Conservation (phyloP, 768 basidiomycete species). For the Serendipita sp. region DNA sequence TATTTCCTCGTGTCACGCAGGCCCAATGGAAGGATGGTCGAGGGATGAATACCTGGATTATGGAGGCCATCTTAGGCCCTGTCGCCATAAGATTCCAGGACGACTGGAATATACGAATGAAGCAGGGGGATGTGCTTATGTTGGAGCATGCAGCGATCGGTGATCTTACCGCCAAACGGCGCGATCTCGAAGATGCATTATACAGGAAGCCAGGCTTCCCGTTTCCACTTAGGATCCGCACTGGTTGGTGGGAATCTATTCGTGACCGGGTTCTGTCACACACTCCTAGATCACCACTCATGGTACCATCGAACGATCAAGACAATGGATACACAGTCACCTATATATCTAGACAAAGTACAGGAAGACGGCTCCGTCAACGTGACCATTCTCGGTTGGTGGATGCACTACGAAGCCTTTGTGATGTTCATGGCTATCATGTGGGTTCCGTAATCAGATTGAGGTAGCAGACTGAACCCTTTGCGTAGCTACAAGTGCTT, state of each 20-base stretch:
- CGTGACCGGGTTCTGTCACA: neutral
- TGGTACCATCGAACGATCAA: constrained; percentile 27
- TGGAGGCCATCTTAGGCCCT: constrained; percentile 66
- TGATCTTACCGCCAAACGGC: constrained; percentile 49
- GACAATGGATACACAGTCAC: constrained; percentile 15
- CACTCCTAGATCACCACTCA: neutral
- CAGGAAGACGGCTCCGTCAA: constrained; percentile 64
- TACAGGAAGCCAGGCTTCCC: constrained; percentile 16
- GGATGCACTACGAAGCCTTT: constrained; percentile 47
- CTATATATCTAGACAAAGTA: constrained; percentile 76
- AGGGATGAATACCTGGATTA: constrained; percentile 74
- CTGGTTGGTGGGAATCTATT: constrained; percentile 60
- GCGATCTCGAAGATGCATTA: neutral
- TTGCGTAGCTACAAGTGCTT: neutral
- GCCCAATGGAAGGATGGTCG: constrained; percentile 83
- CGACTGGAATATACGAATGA: constrained; percentile 69
- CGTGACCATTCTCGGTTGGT: constrained; percentile 70
- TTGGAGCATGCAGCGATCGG: constrained; percentile 75
- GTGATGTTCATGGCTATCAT: constrained; percentile 61
- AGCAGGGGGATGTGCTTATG: constrained; percentile 51
- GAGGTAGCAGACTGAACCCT: neutral
- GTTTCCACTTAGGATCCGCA: constrained; percentile 55
- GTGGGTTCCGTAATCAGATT: constrained; percentile 51
- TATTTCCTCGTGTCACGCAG: constrained; percentile 60
- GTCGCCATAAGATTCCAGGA: constrained; percentile 60